A percentile compares a stretch with the other conserved stretches of the same genome.
phyloP scores from a whole-genome alignment of 306 rosid genomes.

The Macrotyloma uniflorum region DNA sequence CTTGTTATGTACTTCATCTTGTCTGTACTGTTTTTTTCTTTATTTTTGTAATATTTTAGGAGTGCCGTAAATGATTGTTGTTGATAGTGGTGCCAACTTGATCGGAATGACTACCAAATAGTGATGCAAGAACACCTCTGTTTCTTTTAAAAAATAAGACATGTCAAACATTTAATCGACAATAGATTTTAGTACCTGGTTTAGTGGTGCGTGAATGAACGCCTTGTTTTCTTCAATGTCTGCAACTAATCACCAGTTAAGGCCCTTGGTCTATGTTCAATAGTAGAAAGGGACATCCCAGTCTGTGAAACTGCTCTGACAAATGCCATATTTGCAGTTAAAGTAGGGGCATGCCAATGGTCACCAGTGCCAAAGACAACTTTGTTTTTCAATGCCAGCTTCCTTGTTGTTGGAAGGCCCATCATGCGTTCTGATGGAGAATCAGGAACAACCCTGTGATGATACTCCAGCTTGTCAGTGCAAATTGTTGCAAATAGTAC shows the following conservation, averaged over 20 bases:
- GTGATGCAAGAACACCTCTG: too few species aligned
- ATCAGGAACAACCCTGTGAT: slow-evolving; percentile 79
- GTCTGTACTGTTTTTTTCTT: too few species aligned
- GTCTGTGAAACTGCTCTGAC: slow-evolving; percentile 92
- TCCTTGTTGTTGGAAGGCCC: slow-evolving; percentile 86
- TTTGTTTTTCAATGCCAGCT: slow-evolving; percentile 88
- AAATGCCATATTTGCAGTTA: slow-evolving; percentile 93
- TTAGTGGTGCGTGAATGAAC: slow-evolving; percentile 17
- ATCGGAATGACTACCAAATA: too few species aligned
- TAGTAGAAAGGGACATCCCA: slow-evolving; percentile 84
- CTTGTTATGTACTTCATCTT: too few species aligned
- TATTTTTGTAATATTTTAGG: too few species aligned
- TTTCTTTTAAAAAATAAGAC: too few species aligned
- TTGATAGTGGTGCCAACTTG: too few species aligned
- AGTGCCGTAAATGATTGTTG: too few species aligned
- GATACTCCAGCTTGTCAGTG: slow-evolving; percentile 38
- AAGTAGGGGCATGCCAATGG: slow-evolving; percentile 80
- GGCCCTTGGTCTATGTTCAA: slow-evolving; percentile 85
- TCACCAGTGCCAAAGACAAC: slow-evolving; percentile 91
- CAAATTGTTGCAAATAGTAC: slow-evolving; percentile 23
- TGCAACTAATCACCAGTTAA: slow-evolving; percentile 72
- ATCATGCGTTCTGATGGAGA: slow-evolving; percentile 76
- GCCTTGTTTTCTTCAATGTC: slow-evolving; percentile 26
- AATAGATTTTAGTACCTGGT: slow-evolving; percentile 21
- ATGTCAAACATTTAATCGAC: slow-evolving; percentile 17